Evolutionary conservation across 306 rosid species (phyloP), one percentile per base, ranked within the genome.

Genomic region (Vicia villosa): DNA sequence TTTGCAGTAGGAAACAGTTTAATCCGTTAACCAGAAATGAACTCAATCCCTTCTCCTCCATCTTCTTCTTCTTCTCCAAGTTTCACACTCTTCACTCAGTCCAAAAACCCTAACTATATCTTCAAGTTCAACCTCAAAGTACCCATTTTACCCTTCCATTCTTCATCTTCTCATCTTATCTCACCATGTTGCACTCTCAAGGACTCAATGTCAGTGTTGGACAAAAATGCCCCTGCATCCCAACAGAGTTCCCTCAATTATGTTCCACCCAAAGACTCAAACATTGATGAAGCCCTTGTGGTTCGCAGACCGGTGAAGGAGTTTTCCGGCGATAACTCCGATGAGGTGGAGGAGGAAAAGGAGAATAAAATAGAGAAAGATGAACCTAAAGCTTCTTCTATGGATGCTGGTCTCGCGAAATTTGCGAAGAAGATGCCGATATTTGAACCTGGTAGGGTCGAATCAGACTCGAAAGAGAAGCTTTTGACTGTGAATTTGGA

Each of bases 251-350:
- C 63, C 15, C 1, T n/a, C n/a, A n/a, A n/a, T n/a, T n/a, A n/a
- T n/a, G n/a, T n/a, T n/a, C n/a, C n/a, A n/a, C n/a, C 41, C 40
- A 70, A 60, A 45, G 85, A 74, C 36, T 8, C 76, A 0, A 56
- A 37, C 22, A 36, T 72, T 8, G 87, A 80, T 5, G 78, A 69
- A 8, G 51, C 19, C 5, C 86, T 89, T 36, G 79, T 61, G 47
- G 88, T 94, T 54, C 98, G 98, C 63, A 86, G 98, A 60, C 98
- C 98, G 74, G 87, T 77, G 76, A 83, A 74, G 87, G 89, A 83
- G 43, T 28, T 68, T 77, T 4, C 87, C 15, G 83, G 78, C 64
- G 64, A 75, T 6, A 81, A 56, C 16, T 49, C 76, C 32, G 85
- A 28, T 2, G 81, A 80, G n/a, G 74, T 46, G 75, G 58, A 16